phyloP scores from a whole-genome alignment of 495 filamentous ascomycete genomes.

The Xylaria curta region DNA sequence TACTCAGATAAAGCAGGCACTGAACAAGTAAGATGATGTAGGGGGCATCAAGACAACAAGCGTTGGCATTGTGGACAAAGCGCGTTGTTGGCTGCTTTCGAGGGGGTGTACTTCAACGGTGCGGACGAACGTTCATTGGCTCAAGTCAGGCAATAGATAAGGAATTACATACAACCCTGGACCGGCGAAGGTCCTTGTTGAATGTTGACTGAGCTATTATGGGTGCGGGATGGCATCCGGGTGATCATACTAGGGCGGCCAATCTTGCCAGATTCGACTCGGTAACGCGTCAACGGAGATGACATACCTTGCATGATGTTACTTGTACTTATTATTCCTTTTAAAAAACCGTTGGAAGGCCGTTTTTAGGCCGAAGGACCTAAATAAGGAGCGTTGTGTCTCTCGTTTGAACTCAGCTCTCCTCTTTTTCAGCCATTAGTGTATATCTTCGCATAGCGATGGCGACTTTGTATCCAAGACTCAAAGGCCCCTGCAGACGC shows the following conservation, averaged over 20 bases:
- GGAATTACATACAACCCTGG: constrained; percentile 16
- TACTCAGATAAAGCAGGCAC: neutral
- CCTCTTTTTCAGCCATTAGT: neutral
- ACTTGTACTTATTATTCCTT: neutral
- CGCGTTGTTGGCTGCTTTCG: constrained; percentile 18
- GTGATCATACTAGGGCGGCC: constrained; percentile 2
- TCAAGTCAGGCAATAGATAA: constrained; percentile 22
- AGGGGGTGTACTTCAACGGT: constrained; percentile 13
- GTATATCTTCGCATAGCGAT: constrained; percentile 14
- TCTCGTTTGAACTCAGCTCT: constrained; percentile 12
- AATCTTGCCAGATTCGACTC: constrained; percentile 6
- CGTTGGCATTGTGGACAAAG: constrained; percentile 19
- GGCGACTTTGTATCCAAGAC: neutral
- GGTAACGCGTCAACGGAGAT: neutral
- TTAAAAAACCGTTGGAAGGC: neutral
- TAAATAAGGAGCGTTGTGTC: neutral
- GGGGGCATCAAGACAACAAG: neutral
- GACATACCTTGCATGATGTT: constrained; percentile 7
- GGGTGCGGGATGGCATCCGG: constrained; percentile 19
- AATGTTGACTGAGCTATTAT: constrained; percentile 4
- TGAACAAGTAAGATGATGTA: neutral
- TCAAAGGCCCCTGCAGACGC: constrained; percentile 10
- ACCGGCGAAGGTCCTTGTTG: neutral
- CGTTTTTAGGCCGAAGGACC: neutral
- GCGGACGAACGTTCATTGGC: constrained; percentile 8